Evolutionary conservation across 768 basidiomycete genomes (phyloP).

Genomic region (Kwoniella newhampshirensis): DNA sequence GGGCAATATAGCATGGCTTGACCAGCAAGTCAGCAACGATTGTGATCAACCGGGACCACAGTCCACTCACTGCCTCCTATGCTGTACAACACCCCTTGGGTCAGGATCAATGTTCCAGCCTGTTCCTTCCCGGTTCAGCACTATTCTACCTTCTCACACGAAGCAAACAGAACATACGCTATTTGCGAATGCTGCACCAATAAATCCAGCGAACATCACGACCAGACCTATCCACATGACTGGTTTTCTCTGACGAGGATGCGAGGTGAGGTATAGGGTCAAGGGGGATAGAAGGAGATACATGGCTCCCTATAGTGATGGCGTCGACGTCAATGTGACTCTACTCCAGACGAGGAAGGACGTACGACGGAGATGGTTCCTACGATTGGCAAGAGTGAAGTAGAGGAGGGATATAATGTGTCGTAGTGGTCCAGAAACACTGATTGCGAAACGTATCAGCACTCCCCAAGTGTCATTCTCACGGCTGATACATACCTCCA

Average conservation of each 20-base stretch:
- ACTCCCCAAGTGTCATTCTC: not conserved
- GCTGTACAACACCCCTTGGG: conserved; percentile 31
- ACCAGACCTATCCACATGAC: conserved; percentile 33
- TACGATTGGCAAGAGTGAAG: conserved; percentile 20
- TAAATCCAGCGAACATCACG: conserved; percentile 16
- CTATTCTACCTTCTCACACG: not conserved
- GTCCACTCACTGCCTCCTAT: conserved; percentile 32
- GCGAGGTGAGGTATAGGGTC: conserved; percentile 23
- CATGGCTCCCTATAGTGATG: conserved; percentile 25
- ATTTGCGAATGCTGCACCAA: conserved; percentile 27
- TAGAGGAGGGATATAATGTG: conserved; percentile 13
- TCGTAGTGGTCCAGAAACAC: conserved; percentile 32
- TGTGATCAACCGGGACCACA: not conserved
- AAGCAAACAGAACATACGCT: conserved; percentile 14
- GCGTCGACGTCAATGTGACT: not conserved
- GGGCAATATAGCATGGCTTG: conserved; percentile 34
- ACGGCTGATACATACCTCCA: conserved; percentile 12
- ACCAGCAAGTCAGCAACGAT: not conserved
- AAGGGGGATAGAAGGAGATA: conserved; percentile 30
- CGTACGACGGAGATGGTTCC: conserved; percentile 29
- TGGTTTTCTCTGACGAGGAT: conserved; percentile 14
- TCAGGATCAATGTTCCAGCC: conserved; percentile 20
- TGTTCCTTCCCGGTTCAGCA: not conserved
- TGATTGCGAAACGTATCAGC: conserved; percentile 5
- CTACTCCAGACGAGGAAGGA: not conserved